Evolutionary conservation across 2,329 filamentous ascomycete species (phyloP).

Genomic region (Dothideomycetes sp.): DNA sequence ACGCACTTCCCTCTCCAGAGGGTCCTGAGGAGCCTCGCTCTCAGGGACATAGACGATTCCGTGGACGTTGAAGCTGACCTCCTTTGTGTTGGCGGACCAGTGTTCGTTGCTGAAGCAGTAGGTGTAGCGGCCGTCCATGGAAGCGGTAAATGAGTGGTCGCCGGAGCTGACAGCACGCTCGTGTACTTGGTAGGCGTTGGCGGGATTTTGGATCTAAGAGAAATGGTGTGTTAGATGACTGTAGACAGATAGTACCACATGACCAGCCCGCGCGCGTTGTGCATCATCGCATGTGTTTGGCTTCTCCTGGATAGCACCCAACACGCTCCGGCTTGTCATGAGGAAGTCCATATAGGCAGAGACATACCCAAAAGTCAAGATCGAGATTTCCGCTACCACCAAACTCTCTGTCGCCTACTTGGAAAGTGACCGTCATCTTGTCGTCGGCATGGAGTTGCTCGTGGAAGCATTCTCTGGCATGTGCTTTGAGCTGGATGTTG

Average conservation of each 20-base stretch:
- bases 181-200: constrained; percentile 63
- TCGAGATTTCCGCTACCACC: constrained; percentile 89
- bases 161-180: constrained; percentile 76
- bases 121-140: constrained; percentile 73
- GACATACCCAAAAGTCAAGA: constrained; percentile 90
- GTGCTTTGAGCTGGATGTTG: constrained; percentile 89
- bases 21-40: constrained; percentile 70
- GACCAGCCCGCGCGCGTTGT: too few species aligned
- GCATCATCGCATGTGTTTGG: too few species aligned
- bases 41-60: constrained; percentile 96
- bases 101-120: constrained; percentile 99
- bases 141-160: constrained; percentile 83
- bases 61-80: constrained; percentile 98
- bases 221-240: too few species aligned
- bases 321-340: neutral
- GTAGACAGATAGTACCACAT: too few species aligned
- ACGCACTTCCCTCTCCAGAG: constrained; percentile 82
- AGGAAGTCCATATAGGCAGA: neutral
- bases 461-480: constrained; percentile 96
- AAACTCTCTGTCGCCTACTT: constrained; percentile 94
- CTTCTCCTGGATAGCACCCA: neutral
- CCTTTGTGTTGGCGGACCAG: constrained; percentile 92
- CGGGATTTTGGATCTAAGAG: constrained; percentile 64
- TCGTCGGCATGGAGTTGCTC: constrained; percentile 87
- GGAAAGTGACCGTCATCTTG: constrained; percentile 94